Evolutionary conservation across 768 basidiomycete species (phyloP), one percentile per base, ranked within the genome.

Genomic region (Butyriboletus loyo): DNA sequence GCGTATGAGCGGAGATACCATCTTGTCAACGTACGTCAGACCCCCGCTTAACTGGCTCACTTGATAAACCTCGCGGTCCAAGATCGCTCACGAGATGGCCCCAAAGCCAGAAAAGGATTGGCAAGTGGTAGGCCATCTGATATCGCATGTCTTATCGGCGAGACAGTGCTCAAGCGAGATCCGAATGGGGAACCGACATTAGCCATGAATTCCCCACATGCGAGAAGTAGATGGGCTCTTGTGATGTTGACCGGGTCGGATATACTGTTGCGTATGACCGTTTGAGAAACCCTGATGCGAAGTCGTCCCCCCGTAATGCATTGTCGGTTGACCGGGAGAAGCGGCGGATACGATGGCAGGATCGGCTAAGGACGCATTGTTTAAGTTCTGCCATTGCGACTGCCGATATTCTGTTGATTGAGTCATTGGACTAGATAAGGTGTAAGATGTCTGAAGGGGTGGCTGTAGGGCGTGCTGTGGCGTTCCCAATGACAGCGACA

Each of bases 191-290:
- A 47, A 35, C 46, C 31, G 28, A 37, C 15, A 34, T 65, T 53
- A 69, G 27, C 65, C 63, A 50, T 52, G 57, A 22, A 59, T 46
- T 15, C 67, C 63, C 67, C 69, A 63, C 22, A 51, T 25, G 5
- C 45, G 66, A n/a, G 66, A 55, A 8, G 54, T 50, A 10, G 57
- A 50, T 1, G 60, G 55, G 55, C 34, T 65, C 44, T 51, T 58
- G 38, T 57, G 54, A 45, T 65, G 62, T 24, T 52, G 67, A 46
- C 58, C 53, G 28, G 62, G 53, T 46, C 49, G 54, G 37, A 49
- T 31, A 44, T 58, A 52, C 36, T 58, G 63, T 21, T 56, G 60
- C 21, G 49, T 39, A 42, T 56, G 48, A 4, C 48, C 51, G 8
- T 49, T 52, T 8, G 62, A 43, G 27, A 52, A 57, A 30, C 46